phyloP scores from a whole-genome alignment of 2,329 filamentous ascomycete genomes.

The Conoideocrella luteorostrata region DNA sequence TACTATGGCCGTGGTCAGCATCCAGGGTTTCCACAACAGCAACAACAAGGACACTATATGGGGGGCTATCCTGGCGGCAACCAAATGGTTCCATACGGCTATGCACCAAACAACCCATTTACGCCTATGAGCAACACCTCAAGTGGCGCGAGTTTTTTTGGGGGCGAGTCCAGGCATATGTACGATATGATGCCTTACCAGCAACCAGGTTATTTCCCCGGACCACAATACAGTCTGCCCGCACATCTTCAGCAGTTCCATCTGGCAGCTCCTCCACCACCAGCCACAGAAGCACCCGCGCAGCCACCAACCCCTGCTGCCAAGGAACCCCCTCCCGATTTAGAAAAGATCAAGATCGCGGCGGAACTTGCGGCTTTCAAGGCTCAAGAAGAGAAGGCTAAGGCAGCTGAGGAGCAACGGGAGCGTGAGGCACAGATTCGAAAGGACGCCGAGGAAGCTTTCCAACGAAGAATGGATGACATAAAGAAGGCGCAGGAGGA shows the following conservation, averaged over 20 bases:
- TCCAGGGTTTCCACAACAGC: slow-evolving; percentile 40
- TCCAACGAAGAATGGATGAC: slow-evolving; percentile 35
- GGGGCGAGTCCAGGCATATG: slow-evolving; percentile 29
- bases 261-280: slow-evolving; percentile 29
- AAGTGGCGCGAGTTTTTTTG: slow-evolving; percentile 35
- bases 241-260: slow-evolving; percentile 33
- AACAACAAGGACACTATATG: slow-evolving; percentile 40
- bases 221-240: slow-evolving; percentile 12
- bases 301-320: slow-evolving; percentile 28
- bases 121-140: slow-evolving; percentile 31
- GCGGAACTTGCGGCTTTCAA: slow-evolving; percentile 50
- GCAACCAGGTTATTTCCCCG: slow-evolving; percentile 17
- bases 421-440: slow-evolving; percentile 39
- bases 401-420: slow-evolving; percentile 37
- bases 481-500: slow-evolving; percentile 36
- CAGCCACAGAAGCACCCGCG: slow-evolving; percentile 32
- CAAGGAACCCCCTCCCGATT: slow-evolving; percentile 38
- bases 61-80: slow-evolving; percentile 29
- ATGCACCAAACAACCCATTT: slow-evolving; percentile 37
- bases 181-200: slow-evolving; percentile 49
- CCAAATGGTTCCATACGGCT: slow-evolving; percentile 43
- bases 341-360: slow-evolving; percentile 55
- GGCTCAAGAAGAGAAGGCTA: slow-evolving; percentile 37
- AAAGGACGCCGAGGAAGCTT: slow-evolving; percentile 40
- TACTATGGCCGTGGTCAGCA: slow-evolving; percentile 23